These are phyloP conservation scores for Penicillium bovifimosum DNA, from an alignment of 495 filamentous ascomycete species.

Conservation along the genomic window DNA sequence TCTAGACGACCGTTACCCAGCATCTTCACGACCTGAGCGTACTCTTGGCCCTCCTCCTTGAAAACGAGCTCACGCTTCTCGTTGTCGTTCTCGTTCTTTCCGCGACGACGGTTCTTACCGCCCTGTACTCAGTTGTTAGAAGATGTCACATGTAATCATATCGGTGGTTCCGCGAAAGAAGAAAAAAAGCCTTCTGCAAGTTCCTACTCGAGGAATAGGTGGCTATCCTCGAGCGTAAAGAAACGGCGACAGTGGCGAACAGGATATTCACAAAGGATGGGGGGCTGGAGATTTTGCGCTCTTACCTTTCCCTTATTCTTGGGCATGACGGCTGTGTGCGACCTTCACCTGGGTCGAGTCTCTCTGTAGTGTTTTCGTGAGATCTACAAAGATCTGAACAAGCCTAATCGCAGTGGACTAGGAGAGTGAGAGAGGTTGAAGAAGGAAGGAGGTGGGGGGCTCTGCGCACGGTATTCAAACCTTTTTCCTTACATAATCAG, in stretches of 20 bases:
- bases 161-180: not conserved
- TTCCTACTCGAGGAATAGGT: not conserved
- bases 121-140: slow-evolving; percentile 55
- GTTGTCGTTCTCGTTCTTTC: slow-evolving; percentile 99
- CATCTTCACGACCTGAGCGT: slow-evolving; percentile 98
- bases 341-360: slow-evolving; percentile 26
- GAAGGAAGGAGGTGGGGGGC: slow-evolving; percentile 16
- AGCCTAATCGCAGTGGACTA: slow-evolving; percentile 5
- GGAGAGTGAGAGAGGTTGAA: slow-evolving; percentile 6
- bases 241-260: slow-evolving; percentile 12
- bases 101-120: slow-evolving; percentile 96
- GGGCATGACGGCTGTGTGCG: slow-evolving; percentile 60
- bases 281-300: slow-evolving; percentile 25
- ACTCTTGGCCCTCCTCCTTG: slow-evolving; percentile 99
- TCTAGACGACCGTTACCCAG: slow-evolving; percentile 95
- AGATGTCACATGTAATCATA: not conserved
- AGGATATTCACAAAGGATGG: slow-evolving; percentile 26
- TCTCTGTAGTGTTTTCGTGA: slow-evolving; percentile 7
- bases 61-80: slow-evolving; percentile 98
- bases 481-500: slow-evolving; percentile 28
- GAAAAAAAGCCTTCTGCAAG: not conserved
- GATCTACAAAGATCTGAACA: slow-evolving; percentile 12
- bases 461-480: slow-evolving; percentile 22
- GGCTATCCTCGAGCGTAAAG: slow-evolving; percentile 8
- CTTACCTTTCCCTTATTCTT: slow-evolving; percentile 99